Conservation (phyloP, 345 rosid genomes). For the Populus pruinosa region DNA sequence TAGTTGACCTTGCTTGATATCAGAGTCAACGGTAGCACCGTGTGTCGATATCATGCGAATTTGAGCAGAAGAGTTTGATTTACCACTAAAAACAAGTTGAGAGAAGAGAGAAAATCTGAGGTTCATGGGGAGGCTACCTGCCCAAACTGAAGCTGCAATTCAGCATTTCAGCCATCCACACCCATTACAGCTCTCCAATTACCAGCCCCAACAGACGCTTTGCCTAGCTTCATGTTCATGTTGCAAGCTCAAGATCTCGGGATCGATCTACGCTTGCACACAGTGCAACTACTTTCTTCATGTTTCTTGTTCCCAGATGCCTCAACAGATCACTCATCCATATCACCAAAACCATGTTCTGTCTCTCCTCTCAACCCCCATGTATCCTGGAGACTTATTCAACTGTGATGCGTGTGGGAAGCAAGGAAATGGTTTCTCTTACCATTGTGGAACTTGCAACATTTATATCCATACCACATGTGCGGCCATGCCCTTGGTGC, state of each 20-base stretch:
- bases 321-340: slow-evolving; percentile 44
- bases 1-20: not conserved
- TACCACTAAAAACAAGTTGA: not conserved
- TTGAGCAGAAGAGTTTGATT: not conserved
- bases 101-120: not conserved
- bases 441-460: slow-evolving; percentile 39
- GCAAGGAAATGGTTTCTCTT: slow-evolving; percentile 45
- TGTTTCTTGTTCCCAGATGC: slow-evolving; percentile 36
- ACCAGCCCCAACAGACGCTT: slow-evolving; percentile 22
- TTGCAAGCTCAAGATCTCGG: slow-evolving; percentile 36
- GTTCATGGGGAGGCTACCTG: slow-evolving; percentile 16
- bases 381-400: slow-evolving; percentile 31
- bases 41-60: too few species aligned
- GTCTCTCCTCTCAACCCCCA: slow-evolving; percentile 27
- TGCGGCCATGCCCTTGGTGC: slow-evolving; percentile 37
- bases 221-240: slow-evolving; percentile 20
- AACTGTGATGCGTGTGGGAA: slow-evolving; percentile 35
- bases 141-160: slow-evolving; percentile 28
- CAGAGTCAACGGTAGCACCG: not conserved
- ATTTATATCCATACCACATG: slow-evolving; percentile 44
- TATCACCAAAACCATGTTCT: slow-evolving; percentile 37
- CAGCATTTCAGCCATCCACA: slow-evolving; percentile 51
- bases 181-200: slow-evolving; percentile 29
- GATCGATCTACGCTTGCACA: slow-evolving; percentile 31
- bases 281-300: slow-evolving; percentile 37